These are phyloP conservation scores for carrot (Daucus carota) DNA, from an alignment of 129 eudicot genomes.

Conservation along the genomic window DH1_v3.0 NC_030386.2:18457501-18458000, in stretches of 20 bases:
- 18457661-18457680: neutral
- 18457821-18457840: neutral
- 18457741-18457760: slow-evolving; percentile 4
- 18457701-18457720: slow-evolving; percentile 7
- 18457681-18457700: slow-evolving; percentile 7
- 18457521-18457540: slow-evolving; percentile 9
- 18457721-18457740: slow-evolving; percentile 4
- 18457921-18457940: neutral
- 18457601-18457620: slow-evolving; percentile 17
- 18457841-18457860: too few relatives aligned
- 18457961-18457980: neutral
- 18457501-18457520: slow-evolving; percentile 23
- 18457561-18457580: slow-evolving; percentile 12
- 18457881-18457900: neutral
- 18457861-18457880: neutral
- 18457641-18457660: neutral
- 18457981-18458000: neutral
- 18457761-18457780: neutral
- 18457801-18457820: neutral
- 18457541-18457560: neutral
- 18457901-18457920: neutral
- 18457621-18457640: slow-evolving; percentile 16
- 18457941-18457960: neutral
- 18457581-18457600: slow-evolving; percentile 13
- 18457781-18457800: slow-evolving; percentile 8